phyloP scores from a whole-genome alignment of 345 rosid genomes.

The Diplotaxis tenuifolia region DNA sequence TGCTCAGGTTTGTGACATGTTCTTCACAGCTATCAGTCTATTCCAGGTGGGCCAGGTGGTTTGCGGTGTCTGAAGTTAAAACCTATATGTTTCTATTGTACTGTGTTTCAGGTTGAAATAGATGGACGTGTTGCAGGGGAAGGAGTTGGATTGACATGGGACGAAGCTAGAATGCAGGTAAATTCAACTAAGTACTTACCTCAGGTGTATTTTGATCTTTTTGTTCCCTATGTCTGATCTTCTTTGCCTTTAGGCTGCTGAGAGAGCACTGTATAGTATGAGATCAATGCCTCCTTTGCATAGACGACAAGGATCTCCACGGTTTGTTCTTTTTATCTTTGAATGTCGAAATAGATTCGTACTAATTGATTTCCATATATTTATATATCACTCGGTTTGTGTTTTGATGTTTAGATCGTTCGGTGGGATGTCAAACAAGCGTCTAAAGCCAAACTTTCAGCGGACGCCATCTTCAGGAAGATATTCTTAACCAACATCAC shows the following conservation, averaged over 20 bases:
- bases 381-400: background rate
- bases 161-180: conserved; percentile 94
- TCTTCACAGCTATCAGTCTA: conserved; percentile 1
- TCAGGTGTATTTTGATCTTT: background rate
- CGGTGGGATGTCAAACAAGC: conserved; percentile 70
- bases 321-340: conserved; percentile 49
- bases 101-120: conserved; percentile 72
- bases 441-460: conserved; percentile 67
- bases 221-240: conserved; percentile 12
- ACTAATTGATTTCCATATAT: background rate
- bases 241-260: conserved; percentile 67
- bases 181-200: background rate
- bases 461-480: conserved; percentile 80
- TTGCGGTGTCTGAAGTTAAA: background rate
- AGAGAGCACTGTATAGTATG: conserved; percentile 71
- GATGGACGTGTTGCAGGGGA: conserved; percentile 87
- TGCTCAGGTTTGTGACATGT: conserved; percentile 61
- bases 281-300: conserved; percentile 56
- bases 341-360: background rate
- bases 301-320: conserved; percentile 79
- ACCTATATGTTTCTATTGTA: conserved; percentile 8
- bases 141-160: conserved; percentile 92
- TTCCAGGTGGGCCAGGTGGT: background rate
- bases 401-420: conserved; percentile 44
- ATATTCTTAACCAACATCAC: conserved; percentile 45